phyloP scores from a whole-genome alignment of 768 basidiomycete species.

The Amanita fuliginea region DNA sequence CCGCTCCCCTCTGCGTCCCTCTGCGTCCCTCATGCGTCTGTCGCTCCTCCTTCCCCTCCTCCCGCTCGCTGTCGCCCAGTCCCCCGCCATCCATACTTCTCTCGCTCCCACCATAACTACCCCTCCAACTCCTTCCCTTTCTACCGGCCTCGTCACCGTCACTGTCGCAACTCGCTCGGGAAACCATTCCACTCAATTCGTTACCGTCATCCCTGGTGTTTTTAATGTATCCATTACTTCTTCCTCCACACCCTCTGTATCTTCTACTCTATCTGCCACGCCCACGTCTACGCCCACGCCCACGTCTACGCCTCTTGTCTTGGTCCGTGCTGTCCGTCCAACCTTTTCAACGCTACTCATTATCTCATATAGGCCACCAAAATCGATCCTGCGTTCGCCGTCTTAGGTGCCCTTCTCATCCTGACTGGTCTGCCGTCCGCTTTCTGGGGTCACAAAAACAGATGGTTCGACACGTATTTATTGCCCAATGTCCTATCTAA shows the following conservation, averaged over 20 bases:
- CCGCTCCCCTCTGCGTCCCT: constrained; percentile 4
- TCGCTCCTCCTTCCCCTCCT: constrained; percentile 9
- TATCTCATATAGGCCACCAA: constrained; percentile 41
- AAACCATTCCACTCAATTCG: constrained; percentile 34
- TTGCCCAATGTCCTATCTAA: constrained; percentile 10
- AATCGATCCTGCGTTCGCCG: constrained; percentile 82
- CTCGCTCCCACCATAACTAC: constrained; percentile 15
- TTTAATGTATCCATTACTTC: constrained; percentile 50
- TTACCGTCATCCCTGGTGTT: constrained; percentile 46
- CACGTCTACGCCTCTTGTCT: constrained; percentile 20
- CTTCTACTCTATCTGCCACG: constrained; percentile 30
- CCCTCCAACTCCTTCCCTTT: constrained; percentile 36
- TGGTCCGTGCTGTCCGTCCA: constrained; percentile 18
- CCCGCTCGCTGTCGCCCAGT: constrained; percentile 22
- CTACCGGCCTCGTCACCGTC: constrained; percentile 33
- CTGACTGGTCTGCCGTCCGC: constrained; percentile 83
- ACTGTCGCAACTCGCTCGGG: constrained; percentile 40
- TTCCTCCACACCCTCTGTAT: constrained; percentile 25
- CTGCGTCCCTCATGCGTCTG: constrained; percentile 9
- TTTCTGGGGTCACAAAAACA: constrained; percentile 90
- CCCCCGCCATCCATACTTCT: constrained; percentile 11
- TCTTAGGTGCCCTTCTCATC: constrained; percentile 81
- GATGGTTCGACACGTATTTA: constrained; percentile 50
- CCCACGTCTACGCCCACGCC: constrained; percentile 14
- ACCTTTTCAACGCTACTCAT: constrained; percentile 12